phyloP scores from a whole-genome alignment of 257 asterid genomes.

The Gynochthodes officinalis region DNA sequence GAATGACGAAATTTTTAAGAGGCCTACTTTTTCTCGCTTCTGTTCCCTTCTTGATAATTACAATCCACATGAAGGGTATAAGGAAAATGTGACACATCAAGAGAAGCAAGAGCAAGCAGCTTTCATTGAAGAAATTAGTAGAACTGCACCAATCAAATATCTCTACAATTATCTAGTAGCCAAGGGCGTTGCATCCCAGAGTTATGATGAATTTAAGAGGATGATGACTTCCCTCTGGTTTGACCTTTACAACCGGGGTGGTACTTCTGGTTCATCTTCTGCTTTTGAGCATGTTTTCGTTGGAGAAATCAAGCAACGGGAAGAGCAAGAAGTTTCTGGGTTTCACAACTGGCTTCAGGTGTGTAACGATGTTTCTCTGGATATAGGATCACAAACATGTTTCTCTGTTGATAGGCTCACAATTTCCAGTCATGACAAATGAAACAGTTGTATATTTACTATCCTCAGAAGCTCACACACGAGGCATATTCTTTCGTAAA shows the following conservation, averaged over 20 bases:
- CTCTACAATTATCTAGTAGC: conserved; percentile 66
- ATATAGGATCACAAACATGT: not conserved
- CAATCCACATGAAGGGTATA: conserved; percentile 77
- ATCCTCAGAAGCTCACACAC: not conserved
- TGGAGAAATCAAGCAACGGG: conserved; percentile 84
- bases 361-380: conserved; percentile 10
- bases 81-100: conserved; percentile 74
- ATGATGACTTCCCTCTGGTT: conserved; percentile 75
- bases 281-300: conserved; percentile 99
- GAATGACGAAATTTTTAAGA: conserved; percentile 57
- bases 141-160: conserved; percentile 87
- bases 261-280: conserved; percentile 76
- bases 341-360: conserved; percentile 99
- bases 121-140: conserved; percentile 86
- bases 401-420: not conserved
- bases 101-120: conserved; percentile 84
- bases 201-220: conserved; percentile 59
- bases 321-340: conserved; percentile 82
- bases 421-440: not conserved
- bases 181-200: conserved; percentile 49
- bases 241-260: conserved; percentile 84
- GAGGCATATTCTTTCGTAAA: not conserved
- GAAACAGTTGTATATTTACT: not conserved
- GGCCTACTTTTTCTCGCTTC: conserved; percentile 74
- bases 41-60: conserved; percentile 92